Conservation (phyloP, 129 eudicot genomes). For the Pseudognaphalium luteoalbum region DNA sequence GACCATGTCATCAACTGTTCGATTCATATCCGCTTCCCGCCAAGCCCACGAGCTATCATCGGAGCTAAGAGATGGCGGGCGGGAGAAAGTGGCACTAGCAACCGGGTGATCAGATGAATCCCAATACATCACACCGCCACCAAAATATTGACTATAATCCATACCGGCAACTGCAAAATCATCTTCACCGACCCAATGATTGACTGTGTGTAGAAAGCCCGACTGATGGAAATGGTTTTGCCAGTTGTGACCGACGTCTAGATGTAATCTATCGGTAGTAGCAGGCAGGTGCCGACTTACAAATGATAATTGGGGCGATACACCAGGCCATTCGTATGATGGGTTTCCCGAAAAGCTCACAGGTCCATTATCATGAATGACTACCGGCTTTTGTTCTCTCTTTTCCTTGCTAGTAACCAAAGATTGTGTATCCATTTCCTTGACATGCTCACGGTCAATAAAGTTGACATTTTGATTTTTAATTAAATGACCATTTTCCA, state of each 20-base stretch:
- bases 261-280: constrained; percentile 84
- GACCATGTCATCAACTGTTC: constrained; percentile 93
- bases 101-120: constrained; percentile 86
- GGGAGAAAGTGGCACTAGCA: constrained; percentile 55
- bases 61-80: constrained; percentile 95
- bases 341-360: constrained; percentile 45
- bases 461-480: constrained; percentile 22
- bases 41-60: constrained; percentile 99
- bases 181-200: constrained; percentile 81
- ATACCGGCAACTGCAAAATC: constrained; percentile 72
- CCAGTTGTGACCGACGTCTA: constrained; percentile 84
- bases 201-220: constrained; percentile 47
- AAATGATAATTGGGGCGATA: constrained; percentile 60
- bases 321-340: constrained; percentile 80
- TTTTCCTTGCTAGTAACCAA: constrained; percentile 31
- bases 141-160: constrained; percentile 93
- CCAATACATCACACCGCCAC: constrained; percentile 99
- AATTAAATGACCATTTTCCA: constrained; percentile 17
- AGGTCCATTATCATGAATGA: constrained; percentile 33
- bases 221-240: constrained; percentile 69
- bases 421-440: constrained; percentile 33
- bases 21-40: constrained; percentile 90
- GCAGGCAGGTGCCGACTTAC: constrained; percentile 64
- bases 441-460: constrained; percentile 22
- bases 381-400: constrained; percentile 40